A percentile compares a stretch with the other conserved stretches of the same genome.
phyloP scores from a whole-genome alignment of 495 filamentous ascomycete genomes.

The Aspergillus mulundensis region DNA sequence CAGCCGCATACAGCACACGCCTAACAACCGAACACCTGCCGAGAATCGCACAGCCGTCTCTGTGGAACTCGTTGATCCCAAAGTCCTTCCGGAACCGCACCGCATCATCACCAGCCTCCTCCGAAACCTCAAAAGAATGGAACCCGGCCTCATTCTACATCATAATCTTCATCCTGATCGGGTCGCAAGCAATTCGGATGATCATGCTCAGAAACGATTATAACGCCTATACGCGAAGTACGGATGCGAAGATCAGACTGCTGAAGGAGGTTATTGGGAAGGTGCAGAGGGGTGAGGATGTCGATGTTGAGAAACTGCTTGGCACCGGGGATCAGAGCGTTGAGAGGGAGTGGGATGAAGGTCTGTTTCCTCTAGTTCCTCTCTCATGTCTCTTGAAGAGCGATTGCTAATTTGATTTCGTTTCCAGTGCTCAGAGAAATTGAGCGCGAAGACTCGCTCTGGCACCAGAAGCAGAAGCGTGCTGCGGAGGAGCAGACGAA shows the following conservation, averaged over 20 bases:
- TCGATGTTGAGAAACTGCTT: constrained; percentile 80
- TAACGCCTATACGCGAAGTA: constrained; percentile 62
- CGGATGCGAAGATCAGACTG: constrained; percentile 72
- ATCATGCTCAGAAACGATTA: constrained; percentile 75
- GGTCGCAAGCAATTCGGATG: constrained; percentile 90
- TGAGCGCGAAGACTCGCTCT: constrained; percentile 68
- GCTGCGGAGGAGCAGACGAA: constrained; percentile 8
- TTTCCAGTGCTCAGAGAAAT: constrained; percentile 70
- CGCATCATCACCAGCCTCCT: constrained; percentile 8
- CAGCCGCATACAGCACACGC: constrained; percentile 16
- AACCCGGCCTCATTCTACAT: constrained; percentile 95
- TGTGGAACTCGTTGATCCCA: constrained; percentile 69
- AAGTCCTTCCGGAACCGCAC: constrained; percentile 41
- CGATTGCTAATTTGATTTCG: neutral
- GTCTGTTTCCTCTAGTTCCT: constrained; percentile 37
- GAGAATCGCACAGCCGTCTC: constrained; percentile 57
- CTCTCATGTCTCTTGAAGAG: neutral
- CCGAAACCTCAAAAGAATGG: constrained; percentile 62
- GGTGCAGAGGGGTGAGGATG: constrained; percentile 78
- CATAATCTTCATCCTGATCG: constrained; percentile 83
- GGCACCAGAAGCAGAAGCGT: constrained; percentile 40
- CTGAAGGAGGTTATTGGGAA: constrained; percentile 79
- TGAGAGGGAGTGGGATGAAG: constrained; percentile 87
- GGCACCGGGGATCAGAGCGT: constrained; percentile 72
- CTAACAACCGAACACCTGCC: constrained; percentile 39